phyloP scores from a whole-genome alignment of 352 stramenopile genomes.

The Globisporangium cylindrosporum region DNA sequence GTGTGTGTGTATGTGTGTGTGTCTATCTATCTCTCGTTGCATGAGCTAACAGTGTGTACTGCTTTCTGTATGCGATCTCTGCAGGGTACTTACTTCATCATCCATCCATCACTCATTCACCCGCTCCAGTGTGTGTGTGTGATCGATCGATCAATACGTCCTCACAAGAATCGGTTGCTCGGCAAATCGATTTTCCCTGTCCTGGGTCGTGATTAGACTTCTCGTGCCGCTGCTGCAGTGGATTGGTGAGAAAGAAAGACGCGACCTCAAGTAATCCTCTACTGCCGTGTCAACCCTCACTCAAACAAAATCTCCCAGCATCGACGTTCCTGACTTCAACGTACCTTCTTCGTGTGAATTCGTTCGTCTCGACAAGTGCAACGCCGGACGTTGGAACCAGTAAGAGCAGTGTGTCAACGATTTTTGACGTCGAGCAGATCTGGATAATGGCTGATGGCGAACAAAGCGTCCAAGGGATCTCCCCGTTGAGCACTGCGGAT shows the following conservation, averaged over 20 bases:
- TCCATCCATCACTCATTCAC: background rate
- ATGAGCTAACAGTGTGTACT: background rate
- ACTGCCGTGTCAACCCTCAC: background rate
- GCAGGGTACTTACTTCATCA: constrained; percentile 6
- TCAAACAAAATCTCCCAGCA: background rate
- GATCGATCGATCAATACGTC: background rate
- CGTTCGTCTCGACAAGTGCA: background rate
- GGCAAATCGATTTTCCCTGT: background rate
- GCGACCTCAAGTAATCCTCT: background rate
- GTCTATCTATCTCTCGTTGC: background rate
- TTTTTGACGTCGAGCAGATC: background rate
- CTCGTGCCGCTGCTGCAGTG: background rate
- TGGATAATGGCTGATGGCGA: constrained; percentile 14
- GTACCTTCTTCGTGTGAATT: constrained; percentile 2
- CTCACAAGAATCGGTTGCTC: background rate
- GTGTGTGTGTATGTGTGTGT: background rate
- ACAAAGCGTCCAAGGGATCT: background rate
- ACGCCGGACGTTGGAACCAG: background rate
- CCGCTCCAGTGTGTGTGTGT: background rate
- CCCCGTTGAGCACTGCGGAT: constrained; percentile 19
- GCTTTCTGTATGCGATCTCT: background rate
- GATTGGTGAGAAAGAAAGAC: background rate
- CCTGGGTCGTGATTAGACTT: background rate
- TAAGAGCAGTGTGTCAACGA: background rate
- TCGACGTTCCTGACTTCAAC: constrained; percentile 2